These are phyloP conservation scores for Xylaria nigripes DNA, from an alignment of 495 filamentous ascomycete species.

Conservation along the genomic window DNA sequence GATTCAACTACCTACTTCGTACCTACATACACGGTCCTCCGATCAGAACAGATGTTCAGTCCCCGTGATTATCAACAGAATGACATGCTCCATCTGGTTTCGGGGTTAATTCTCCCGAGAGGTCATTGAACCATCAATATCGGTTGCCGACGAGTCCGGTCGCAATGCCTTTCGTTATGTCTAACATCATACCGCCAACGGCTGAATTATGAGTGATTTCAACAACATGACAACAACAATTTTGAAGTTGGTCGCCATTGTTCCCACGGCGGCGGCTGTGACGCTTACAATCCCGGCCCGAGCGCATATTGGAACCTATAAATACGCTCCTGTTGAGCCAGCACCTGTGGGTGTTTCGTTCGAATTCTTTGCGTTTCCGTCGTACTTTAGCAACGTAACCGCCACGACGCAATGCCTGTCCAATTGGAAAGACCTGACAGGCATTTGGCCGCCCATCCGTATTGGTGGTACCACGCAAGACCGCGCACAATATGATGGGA, in stretches of 20 bases:
- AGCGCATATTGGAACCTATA: constrained; percentile 22
- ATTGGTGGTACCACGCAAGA: constrained; percentile 57
- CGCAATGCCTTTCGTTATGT: background rate
- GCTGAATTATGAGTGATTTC: background rate
- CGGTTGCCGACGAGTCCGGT: background rate
- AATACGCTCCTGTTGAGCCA: constrained; percentile 34
- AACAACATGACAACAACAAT: constrained; percentile 1
- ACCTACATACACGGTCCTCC: no score
- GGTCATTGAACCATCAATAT: background rate
- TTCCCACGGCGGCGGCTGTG: constrained; percentile 18
- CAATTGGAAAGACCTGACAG: constrained; percentile 47
- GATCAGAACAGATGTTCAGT: background rate
- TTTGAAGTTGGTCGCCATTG: background rate
- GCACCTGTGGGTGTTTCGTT: constrained; percentile 51
- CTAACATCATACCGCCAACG: background rate
- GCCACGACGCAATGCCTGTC: constrained; percentile 47
- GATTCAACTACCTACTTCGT: no score
- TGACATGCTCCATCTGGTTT: background rate
- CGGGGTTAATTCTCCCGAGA: background rate
- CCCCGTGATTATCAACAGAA: background rate
- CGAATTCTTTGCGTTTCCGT: constrained; percentile 55
- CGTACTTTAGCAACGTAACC: constrained; percentile 47
- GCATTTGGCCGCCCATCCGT: constrained; percentile 49
- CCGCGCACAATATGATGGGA: constrained; percentile 46
- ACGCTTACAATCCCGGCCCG: constrained; percentile 28